phyloP scores from a whole-genome alignment of 495 filamentous ascomycete species.

The Apodospora peruviana region DNA sequence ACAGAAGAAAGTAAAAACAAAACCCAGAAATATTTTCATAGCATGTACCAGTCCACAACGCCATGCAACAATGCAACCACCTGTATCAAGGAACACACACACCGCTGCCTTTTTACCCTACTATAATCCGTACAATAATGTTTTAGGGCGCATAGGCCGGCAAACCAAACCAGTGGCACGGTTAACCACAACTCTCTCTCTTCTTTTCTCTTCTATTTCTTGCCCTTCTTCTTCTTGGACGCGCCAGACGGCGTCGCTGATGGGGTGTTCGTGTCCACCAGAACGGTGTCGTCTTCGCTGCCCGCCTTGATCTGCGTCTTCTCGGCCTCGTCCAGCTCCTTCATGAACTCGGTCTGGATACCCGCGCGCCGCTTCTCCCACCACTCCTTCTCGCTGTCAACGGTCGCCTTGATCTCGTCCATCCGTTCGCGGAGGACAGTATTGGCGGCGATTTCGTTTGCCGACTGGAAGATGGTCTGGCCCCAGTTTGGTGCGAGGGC shows the following conservation, averaged over 20 bases:
- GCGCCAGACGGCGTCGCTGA: conserved; percentile 38
- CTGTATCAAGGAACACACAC: background rate
- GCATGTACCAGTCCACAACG: conserved; percentile 21
- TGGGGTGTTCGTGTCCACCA: conserved; percentile 70
- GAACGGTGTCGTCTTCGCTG: conserved; percentile 80
- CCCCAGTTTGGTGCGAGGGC: conserved; percentile 83
- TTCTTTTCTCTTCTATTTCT: conserved; percentile 50
- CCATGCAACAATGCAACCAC: conserved; percentile 22
- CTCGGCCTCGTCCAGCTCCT: conserved; percentile 62
- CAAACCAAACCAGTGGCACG: background rate
- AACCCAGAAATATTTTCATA: conserved; percentile 4
- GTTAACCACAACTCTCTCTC: background rate
- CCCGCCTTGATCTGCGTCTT: conserved; percentile 25
- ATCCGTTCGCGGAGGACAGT: conserved; percentile 66
- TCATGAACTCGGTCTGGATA: conserved; percentile 75
- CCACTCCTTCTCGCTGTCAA: conserved; percentile 72
- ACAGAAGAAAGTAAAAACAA: background rate
- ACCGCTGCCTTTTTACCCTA: background rate
- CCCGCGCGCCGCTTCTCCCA: conserved; percentile 75
- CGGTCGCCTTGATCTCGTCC: conserved; percentile 68
- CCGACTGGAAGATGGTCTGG: conserved; percentile 89
- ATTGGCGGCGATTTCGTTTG: conserved; percentile 77
- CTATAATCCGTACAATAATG: conserved; percentile 21
- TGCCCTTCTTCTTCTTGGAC: conserved; percentile 72
- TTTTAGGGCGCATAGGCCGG: no score